These are phyloP conservation scores for Penicillium diatomitis DNA, from an alignment of 495 filamentous ascomycete species.

Conservation along the genomic window DNA sequence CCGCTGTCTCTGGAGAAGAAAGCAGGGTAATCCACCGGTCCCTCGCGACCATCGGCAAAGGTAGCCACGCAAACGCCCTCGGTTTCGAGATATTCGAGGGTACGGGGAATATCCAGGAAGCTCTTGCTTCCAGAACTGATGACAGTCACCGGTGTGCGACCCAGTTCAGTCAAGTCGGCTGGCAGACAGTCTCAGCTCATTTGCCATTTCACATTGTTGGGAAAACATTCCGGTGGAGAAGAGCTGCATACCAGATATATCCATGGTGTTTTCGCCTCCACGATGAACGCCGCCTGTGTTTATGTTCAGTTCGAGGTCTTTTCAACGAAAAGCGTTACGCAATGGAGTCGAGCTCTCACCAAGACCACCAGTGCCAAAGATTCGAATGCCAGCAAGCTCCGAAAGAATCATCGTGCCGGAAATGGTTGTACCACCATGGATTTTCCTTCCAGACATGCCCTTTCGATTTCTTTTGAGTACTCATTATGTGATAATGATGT, in stretches of 20 bases:
- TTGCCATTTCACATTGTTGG: background rate
- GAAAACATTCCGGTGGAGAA: background rate
- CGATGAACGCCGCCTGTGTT: slow-evolving; percentile 84
- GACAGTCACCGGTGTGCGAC: slow-evolving; percentile 83
- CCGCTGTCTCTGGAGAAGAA: slow-evolving; percentile 88
- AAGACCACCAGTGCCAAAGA: slow-evolving; percentile 77
- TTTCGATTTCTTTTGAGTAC: slow-evolving; percentile 17
- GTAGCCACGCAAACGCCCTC: slow-evolving; percentile 81
- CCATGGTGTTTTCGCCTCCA: slow-evolving; percentile 76
- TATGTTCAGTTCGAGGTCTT: slow-evolving; percentile 1
- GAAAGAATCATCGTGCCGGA: slow-evolving; percentile 89
- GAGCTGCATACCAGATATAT: slow-evolving; percentile 54
- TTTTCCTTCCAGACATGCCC: slow-evolving; percentile 52
- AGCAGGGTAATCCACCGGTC: slow-evolving; percentile 70
- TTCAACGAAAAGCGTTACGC: no score
- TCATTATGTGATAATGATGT: background rate
- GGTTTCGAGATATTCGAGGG: slow-evolving; percentile 90
- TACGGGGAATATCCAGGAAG: slow-evolving; percentile 85
- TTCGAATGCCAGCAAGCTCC: slow-evolving; percentile 75
- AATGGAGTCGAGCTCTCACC: slow-evolving; percentile 13
- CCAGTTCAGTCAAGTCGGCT: slow-evolving; percentile 90
- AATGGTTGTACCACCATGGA: slow-evolving; percentile 88
- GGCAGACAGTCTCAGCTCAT: background rate
- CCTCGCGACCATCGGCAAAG: slow-evolving; percentile 68
- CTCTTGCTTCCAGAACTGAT: slow-evolving; percentile 89